Evolutionary conservation across 225 moss, liverwort and hornwort species (phyloP).

Genomic region (Asterella californica): DNA sequence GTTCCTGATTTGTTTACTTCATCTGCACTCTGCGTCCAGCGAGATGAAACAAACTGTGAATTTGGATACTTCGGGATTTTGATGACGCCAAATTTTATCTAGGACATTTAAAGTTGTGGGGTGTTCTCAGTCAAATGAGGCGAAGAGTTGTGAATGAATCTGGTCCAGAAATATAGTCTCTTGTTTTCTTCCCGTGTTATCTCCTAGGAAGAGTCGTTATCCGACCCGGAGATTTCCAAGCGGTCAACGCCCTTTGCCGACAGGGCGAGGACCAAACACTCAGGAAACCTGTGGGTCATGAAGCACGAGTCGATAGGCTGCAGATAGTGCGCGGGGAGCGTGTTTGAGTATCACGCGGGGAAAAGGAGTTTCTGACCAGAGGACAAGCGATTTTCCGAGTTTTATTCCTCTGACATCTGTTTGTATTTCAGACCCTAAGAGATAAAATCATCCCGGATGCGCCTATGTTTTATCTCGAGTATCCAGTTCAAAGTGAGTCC

Average conservation of each 20-base stretch:
- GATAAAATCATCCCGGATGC: slow-evolving; percentile 61
- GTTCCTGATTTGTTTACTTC: not conserved
- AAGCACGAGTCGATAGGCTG: not conserved
- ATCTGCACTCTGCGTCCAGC: not conserved
- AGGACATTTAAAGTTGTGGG: too few species aligned
- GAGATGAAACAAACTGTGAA: not conserved
- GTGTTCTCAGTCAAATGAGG: not conserved
- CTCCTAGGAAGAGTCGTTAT: not conserved
- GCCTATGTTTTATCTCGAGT: slow-evolving; percentile 89
- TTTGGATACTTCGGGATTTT: not conserved
- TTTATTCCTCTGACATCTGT: not conserved
- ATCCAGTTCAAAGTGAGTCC: slow-evolving; percentile 66
- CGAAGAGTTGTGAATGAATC: not conserved
- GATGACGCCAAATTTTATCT: not conserved
- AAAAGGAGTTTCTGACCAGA: not conserved
- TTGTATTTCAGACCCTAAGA: slow-evolving; percentile 46
- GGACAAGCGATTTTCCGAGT: not conserved
- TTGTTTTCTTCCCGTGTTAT: too few species aligned
- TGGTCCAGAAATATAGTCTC: not conserved
- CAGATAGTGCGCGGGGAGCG: not conserved
- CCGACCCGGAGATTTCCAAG: not conserved
- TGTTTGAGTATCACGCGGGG: not conserved
- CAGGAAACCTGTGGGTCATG: too few species aligned
- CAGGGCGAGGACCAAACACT: too few species aligned
- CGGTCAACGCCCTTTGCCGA: not conserved